Evolutionary conservation across 2,329 filamentous ascomycete genomes (phyloP), one percentile per base, ranked within the genome.

Genomic region (Chrysosporium keratinophilum): DNA sequence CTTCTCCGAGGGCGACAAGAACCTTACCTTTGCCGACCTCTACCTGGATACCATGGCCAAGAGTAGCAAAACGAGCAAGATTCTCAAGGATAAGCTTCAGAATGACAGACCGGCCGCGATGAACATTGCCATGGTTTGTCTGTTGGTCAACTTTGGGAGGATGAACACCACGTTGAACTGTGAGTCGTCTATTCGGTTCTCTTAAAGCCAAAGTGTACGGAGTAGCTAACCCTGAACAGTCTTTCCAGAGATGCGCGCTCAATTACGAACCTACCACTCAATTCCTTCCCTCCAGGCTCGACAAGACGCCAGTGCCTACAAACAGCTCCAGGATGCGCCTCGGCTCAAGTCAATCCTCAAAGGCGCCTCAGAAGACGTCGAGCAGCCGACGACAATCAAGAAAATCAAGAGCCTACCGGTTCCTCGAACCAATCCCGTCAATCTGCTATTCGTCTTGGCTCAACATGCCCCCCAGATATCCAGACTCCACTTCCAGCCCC

Each of bases 141-240:
- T 98, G 60, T 74, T 98, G 63, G 93, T 98, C 68, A 98, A 98
- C 65, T 87, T 98, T 59, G 93, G 93, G 55, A 80, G 93, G 59
- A 98, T 98, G 93, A 98, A 98, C 71, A 98, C 93, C 1, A 98
- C 93, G 0, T 76, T 98, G 46, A 98, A 98, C 66, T 97, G 90
- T 95, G 75, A 66, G 82, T 69, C 23, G 3, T 44, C 33, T 33
- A 52, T 7, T 9, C 7, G 50, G 55, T 54, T 35, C 46, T 54
- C 17, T 7, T n/a, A 35, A 45, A 33, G n/a, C 43, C 40, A 43
- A 52, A 28, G 19, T 9, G 33, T 9, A 19, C 48, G 15, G 23
- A 14, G 46, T 37, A 44, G 6, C 19, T 48, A 28, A 44, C 49
- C 54, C 39, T 58, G 20, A 54, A 50, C 67, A 95, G 93, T 98